Percentiles rank a stretch among this genome's conserved stretches.
phyloP scores from a whole-genome alignment of 139 green algal genomes.

The Penium margaritaceum region DNA sequence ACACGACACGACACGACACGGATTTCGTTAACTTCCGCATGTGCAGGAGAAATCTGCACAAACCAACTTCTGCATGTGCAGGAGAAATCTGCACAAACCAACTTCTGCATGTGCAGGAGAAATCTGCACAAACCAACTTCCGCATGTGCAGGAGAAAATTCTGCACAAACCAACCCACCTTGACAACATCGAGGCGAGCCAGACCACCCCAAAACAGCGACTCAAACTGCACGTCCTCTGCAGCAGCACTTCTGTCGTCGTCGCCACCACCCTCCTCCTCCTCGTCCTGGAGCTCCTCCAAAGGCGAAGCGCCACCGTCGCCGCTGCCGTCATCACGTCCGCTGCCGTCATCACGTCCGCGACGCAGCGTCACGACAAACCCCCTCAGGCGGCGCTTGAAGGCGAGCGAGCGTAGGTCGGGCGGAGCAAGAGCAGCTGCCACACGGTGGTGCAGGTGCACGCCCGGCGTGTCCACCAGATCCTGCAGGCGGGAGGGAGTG shows the following conservation, averaged over 20 bases:
- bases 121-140: too few species aligned
- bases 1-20: too few species aligned
- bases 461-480: slow-evolving; percentile 78
- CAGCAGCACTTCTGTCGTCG: background rate
- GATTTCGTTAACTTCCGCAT: too few species aligned
- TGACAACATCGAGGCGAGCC: slow-evolving; percentile 35
- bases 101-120: too few species aligned
- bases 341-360: background rate
- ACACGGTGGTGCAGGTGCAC: slow-evolving; percentile 87
- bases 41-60: too few species aligned
- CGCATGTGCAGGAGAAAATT: too few species aligned
- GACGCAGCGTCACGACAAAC: slow-evolving; percentile 46
- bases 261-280: background rate
- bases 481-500: background rate
- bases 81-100: too few species aligned
- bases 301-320: too few species aligned
- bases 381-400: slow-evolving; percentile 57
- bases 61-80: too few species aligned
- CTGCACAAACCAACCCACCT: too few species aligned
- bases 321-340: background rate
- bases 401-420: slow-evolving; percentile 69
- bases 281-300: background rate
- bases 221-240: background rate
- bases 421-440: slow-evolving; percentile 70
- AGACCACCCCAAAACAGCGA: slow-evolving; percentile 42